Evolutionary conservation across 73 alveolate species (phyloP).

Genomic region (Paramecium sexaurelia): DNA sequence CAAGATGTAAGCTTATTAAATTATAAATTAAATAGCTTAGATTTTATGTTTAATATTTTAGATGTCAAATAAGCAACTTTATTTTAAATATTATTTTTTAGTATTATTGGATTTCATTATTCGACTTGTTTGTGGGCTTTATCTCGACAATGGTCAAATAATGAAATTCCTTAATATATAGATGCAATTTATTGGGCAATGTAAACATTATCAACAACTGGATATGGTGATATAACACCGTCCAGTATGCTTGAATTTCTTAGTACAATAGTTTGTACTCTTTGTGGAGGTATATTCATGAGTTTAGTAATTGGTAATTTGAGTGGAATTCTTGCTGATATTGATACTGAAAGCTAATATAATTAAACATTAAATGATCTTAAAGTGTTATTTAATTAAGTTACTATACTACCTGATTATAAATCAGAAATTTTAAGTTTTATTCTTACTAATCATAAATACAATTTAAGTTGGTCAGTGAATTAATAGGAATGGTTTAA

Average conservation of each 20-base stretch:
- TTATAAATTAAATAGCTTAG: background rate
- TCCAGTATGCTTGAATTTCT: constrained; percentile 64
- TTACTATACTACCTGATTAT: background rate
- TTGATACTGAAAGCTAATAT: background rate
- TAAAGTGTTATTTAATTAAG: background rate
- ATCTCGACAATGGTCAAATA: background rate
- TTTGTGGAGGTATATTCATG: constrained; percentile 79
- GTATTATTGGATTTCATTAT: background rate
- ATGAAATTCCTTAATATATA: constrained; percentile 28
- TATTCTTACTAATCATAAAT: background rate
- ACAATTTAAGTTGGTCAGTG: background rate
- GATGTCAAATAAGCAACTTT: background rate
- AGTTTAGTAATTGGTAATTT: constrained; percentile 81
- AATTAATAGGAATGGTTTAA: background rate
- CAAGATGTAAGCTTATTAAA: background rate
- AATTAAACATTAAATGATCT: background rate
- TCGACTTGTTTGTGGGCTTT: constrained; percentile 18
- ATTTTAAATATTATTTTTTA: background rate
- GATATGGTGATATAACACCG: constrained; percentile 79
- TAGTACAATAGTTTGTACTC: constrained; percentile 70
- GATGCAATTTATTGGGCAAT: constrained; percentile 76
- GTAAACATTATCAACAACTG: constrained; percentile 79
- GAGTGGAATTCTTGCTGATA: background rate
- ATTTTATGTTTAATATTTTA: background rate
- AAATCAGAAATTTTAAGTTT: background rate